Base-by-base conservation (phyloP, 371 early-diverging fungal species). In the Capniomyces stellatus region DNA sequence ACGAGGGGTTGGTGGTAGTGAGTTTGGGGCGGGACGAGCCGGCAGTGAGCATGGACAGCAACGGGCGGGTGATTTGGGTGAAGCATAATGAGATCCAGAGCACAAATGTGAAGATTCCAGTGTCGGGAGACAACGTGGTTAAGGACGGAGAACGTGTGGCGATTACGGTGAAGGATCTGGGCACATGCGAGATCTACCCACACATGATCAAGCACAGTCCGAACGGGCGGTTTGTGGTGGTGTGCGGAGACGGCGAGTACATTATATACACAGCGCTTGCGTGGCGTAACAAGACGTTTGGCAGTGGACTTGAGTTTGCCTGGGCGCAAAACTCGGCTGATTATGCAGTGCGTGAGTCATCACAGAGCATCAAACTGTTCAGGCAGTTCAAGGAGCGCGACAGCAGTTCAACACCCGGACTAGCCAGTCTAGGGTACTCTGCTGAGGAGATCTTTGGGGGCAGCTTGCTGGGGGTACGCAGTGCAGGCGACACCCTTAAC, bases 281-380 rank as follows among this genome's bases (percentile, higher is more conserved):
- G 0, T 98, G 97, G 98, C 78, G 98, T 67, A 98, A 96, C 77
- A 98, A 98, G 79, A 82, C 84, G 57, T 98, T 93, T 64, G 98
- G 98, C 8, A 81, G 76, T 40, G 97, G 86, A 8, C 67, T 87
- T 42, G 94, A 92, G 58, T 92, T 95, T 76, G 97, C 88, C 3
- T 98, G 98, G 98, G 91, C 90, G 23, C 69, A 75, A 53, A 92
- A 95, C 69, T 85, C 89, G 19, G 94, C 92, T 62, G 80, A 89
- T 69, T 85, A 94, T 62, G 95, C 95, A 19, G 89, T 93, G 23
- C 90, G 92, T 55, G 92, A 92, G 64, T 89, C 92, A 0, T 63
- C 84, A 0, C 75, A 84, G 21, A 78, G 77, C 28, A 79, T 95
- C 62, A 85, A 83, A 64, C 65, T 94, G 23, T 96, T 83, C 76